Base-by-base conservation (phyloP, 768 basidiomycete species). In the Mycena chlorophos region DNA sequence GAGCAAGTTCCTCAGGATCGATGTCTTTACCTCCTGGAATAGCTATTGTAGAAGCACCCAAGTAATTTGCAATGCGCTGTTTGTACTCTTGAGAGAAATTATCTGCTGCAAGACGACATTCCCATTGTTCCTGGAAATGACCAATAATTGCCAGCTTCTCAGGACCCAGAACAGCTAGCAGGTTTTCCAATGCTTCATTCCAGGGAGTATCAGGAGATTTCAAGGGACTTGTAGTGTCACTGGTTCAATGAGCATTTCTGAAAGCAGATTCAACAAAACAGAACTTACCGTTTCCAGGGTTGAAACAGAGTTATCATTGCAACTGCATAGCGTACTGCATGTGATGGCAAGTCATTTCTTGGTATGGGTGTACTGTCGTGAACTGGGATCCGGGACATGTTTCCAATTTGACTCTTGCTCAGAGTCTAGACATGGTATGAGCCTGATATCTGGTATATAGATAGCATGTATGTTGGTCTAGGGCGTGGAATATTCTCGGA, bases 81-180 rank as follows among this genome's bases (percentile, higher is more conserved):
- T 45, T 51, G 14, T 58, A 51, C 25, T 51, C 20, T 5, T 26
- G 50, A 17, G 60, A 55, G n/a, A 49, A 62, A 23, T 62, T 46
- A 12, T 54, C 53, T 1, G 56, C 57, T 1, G 60, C 60, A 1
- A 46, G 19, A 5, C 51, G 39, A n/a, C 56, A 58, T 38, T 62
- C 56, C 53, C 57, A 62, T 29, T 55, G 46, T 28, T 58, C 56
- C 25, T 62, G 56, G 25, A 62, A 27, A 26, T 52, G 53, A n/a
- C 46, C 53, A 2, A 62, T 55, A 10, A 62, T 46, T 16, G 26
- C 23, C 17, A 49, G 8, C 25, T 48, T 51, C 4, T 27, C 42
- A 13, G 20, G 13, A 8, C 43, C n/a, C 1, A 50, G 26, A 0
- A 8, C 16, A 3, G 20, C 1, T 5, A 56, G 34, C 10, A 56